phyloP scores from a whole-genome alignment of 192 early-diverging fungal genomes.

The Umbelopsis sp. region DNA sequence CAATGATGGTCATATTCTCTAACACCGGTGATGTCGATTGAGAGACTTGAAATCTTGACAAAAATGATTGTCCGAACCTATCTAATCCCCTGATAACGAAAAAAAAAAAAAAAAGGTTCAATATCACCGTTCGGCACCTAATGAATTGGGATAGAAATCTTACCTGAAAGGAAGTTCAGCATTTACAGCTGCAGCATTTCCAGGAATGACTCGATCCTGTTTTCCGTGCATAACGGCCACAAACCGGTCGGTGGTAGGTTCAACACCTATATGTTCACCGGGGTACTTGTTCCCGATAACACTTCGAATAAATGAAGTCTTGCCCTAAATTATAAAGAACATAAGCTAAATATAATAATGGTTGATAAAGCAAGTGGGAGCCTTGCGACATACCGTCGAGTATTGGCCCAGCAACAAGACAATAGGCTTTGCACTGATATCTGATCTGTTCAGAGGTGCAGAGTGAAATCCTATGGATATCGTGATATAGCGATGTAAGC shows the following conservation, averaged over 20 bases:
- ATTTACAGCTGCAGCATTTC: constrained; percentile 79
- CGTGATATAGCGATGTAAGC: neutral
- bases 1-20: constrained; percentile 78
- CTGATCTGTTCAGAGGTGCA: constrained; percentile 70
- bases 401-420: constrained; percentile 85
- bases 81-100: constrained; percentile 50
- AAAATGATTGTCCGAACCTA: constrained; percentile 76
- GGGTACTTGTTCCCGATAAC: constrained; percentile 77
- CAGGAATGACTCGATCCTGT: constrained; percentile 78
- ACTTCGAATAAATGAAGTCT: constrained; percentile 81
- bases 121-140: neutral
- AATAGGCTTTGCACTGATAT: constrained; percentile 84
- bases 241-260: constrained; percentile 82
- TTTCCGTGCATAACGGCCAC: constrained; percentile 78
- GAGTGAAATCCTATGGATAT: constrained; percentile 57
- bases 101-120: neutral
- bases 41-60: constrained; percentile 84
- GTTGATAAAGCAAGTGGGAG: neutral
- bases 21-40: constrained; percentile 74
- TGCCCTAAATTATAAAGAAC: constrained; percentile 50
- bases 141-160: too few species aligned
- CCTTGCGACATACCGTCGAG: constrained; percentile 54
- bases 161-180: constrained; percentile 72
- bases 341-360: neutral
- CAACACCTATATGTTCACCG: constrained; percentile 77